Evolutionary conservation across 1,139 yeast genomes (phyloP), one percentile per base, ranked within the genome.

Genomic region (Entelexis sorbosivorans): DNA sequence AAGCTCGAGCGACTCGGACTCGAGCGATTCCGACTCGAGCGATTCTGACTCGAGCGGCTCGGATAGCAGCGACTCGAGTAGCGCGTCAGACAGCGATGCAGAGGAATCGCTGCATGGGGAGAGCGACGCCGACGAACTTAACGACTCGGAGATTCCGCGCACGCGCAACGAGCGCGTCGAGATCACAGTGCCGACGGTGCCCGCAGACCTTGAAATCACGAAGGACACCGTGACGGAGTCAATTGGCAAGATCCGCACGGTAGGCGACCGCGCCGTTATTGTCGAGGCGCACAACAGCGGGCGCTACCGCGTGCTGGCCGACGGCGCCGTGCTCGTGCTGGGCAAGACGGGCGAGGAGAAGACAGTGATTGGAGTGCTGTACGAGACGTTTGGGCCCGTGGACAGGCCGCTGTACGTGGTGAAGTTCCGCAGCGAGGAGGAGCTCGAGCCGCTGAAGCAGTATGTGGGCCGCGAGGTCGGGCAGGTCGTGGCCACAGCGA

Each of bases 371-470:
- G 99, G 99, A 0, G 81, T 84, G 1, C 69, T 91, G 14, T 84
- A 78, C 61, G 99, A 91, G 64, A 86, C 88, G 0, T 88, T 91
- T 70, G 99, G 99, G 0, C 81, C 88, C 24, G 74, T 91, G 9
- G 86, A 86, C 58, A 69, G 78, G n/a, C 98, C 98, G 0, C 71
- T 82, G 44, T 89, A 86, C 63, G 72, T 95, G 38, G 81, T 91
- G 1, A 79, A 81, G 56, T 81, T 86, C 63, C 76, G 79, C 48
- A 59, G 72, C 0, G 71, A 69, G 0, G 82, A 77, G 26, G 81
- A 77, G 35, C 69, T 76, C 20, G 59, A 59, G 13, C 65, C 67
- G 16, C 71, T 78, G 53, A 71, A 71, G 51, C 72, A 68, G 4
- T 66, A 63, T 36, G 72, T 74, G 49, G 95, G 91, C 0, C 66